Evolutionary conservation across 331 rosid genomes (phyloP), one percentile per base, ranked within the genome.

Genomic region (Quercus tomentella): DNA sequence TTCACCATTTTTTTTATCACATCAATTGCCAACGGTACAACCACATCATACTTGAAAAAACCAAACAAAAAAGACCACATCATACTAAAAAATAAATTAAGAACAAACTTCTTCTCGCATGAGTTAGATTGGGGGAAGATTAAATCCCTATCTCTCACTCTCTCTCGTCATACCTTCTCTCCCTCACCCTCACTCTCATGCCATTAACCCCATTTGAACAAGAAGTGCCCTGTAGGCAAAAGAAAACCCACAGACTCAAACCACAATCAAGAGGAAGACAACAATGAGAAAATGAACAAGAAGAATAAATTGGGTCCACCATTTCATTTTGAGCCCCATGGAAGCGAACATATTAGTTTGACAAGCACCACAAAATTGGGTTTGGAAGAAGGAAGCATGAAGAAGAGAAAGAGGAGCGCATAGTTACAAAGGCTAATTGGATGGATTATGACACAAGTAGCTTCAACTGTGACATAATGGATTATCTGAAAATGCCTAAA

Each of bases 121-220:
- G 37, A 33, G 7, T 33, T 33, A 33, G 37, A 5, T 33, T 33
- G 0, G 37, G 37, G 6, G 3, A 4, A 30, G 3, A 30, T 30
- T 30, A 30, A 30, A 30, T 4, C 33, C 33, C 0, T 30, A 30
- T 2, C 33, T 30, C 33, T 30, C 33, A 30, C 33, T 30, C 33
- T 30, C 33, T 31, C 35, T 31, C 0, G 6, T 31, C 6, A 31
- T 1, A 31, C 35, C 35, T 4, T 4, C 35, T 31, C 35, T 31
- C 35, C 35, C 35, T 31, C 35, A 31, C 35, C 35, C 35, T 30
- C 4, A 30, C 31, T 28, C 33, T 30, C 33, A 4, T 4, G 33
- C 5, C 33, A 30, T 4, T 30, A 30, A 30, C 5, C 92, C 83
- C 91, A 85, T 90, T 85, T 85, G 89, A 87, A 88, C 87, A 88